Percentiles rank a stretch among this genome's conserved stretches.
phyloP scores from a whole-genome alignment of 1,284 basidiomycete species.

The Trichosporon ovoides region DNA sequence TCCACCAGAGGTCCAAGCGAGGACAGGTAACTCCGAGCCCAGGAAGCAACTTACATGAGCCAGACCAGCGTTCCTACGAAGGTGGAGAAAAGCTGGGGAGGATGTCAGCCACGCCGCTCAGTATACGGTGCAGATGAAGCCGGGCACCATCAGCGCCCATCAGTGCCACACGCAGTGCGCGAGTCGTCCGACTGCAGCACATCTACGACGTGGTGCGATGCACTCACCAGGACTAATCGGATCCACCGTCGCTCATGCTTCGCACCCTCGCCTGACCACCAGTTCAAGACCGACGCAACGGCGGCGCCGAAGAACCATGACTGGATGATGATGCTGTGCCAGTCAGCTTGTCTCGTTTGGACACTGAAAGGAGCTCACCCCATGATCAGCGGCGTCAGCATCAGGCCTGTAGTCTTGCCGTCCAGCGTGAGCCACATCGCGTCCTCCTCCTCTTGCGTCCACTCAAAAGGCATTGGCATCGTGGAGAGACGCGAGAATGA shows the following conservation, averaged over 20 bases:
- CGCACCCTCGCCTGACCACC: constrained; percentile 1
- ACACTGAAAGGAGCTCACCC: constrained; percentile 8
- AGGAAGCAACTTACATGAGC: background rate
- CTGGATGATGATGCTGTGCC: constrained; percentile 12
- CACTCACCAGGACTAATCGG: constrained; percentile 13
- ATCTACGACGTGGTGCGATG: too few relatives aligned
- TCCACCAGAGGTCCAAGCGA: background rate
- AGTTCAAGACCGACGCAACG: constrained; percentile 7
- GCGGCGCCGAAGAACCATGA: background rate
- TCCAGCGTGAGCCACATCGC: constrained; percentile 5
- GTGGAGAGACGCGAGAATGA: background rate
- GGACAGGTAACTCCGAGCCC: background rate
- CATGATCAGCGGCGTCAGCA: constrained; percentile 16
- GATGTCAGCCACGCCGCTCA: background rate
- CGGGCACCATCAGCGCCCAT: too few relatives aligned
- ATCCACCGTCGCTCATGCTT: constrained; percentile 9
- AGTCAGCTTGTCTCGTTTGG: background rate
- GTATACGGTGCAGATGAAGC: too few relatives aligned
- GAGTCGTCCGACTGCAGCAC: too few relatives aligned
- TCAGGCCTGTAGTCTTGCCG: constrained; percentile 3
- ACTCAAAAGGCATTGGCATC: constrained; percentile 3
- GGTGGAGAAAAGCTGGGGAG: background rate
- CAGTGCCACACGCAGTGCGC: background rate
- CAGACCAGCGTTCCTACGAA: background rate
- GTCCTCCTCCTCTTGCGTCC: constrained; percentile 3